Conservation (phyloP, 2,329 filamentous ascomycete genomes). For the Fusarium stilboides region DNA sequence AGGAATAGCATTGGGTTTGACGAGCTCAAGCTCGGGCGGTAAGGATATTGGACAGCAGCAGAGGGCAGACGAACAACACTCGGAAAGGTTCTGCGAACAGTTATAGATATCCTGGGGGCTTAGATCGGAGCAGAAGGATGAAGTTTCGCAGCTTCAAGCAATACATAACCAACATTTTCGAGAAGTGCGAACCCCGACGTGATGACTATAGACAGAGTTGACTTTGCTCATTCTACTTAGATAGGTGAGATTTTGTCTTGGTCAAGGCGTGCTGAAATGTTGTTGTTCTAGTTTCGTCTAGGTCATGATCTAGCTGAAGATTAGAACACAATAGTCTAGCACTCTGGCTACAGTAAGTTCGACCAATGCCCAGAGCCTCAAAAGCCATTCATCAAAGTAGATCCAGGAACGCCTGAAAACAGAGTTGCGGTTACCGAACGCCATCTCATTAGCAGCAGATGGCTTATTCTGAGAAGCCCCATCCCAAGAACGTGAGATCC, state of each 20-base stretch:
- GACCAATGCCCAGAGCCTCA: neutral
- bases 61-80: constrained; percentile 10
- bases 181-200: neutral
- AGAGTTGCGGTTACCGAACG: constrained; percentile 30
- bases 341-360: neutral
- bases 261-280: constrained; percentile 2
- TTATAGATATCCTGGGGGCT: constrained; percentile 39
- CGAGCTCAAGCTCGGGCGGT: neutral
- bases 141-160: constrained; percentile 42
- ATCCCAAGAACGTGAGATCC: neutral
- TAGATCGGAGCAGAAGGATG: constrained; percentile 32
- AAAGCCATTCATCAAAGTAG: constrained; percentile 1
- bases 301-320: neutral
- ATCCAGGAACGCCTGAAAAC: constrained; percentile 30
- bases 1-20: constrained; percentile 21
- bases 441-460: constrained; percentile 18
- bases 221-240: neutral
- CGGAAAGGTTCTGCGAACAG: constrained; percentile 26
- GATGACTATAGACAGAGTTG: neutral
- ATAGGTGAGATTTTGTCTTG: constrained; percentile 7
- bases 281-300: neutral
- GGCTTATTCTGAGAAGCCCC: constrained; percentile 16
- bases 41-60: neutral
- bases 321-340: neutral
- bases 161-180: constrained; percentile 27